Evolutionary conservation across 441 rosid species (phyloP).

Genomic region (Pelargonium cotyledonis): DNA sequence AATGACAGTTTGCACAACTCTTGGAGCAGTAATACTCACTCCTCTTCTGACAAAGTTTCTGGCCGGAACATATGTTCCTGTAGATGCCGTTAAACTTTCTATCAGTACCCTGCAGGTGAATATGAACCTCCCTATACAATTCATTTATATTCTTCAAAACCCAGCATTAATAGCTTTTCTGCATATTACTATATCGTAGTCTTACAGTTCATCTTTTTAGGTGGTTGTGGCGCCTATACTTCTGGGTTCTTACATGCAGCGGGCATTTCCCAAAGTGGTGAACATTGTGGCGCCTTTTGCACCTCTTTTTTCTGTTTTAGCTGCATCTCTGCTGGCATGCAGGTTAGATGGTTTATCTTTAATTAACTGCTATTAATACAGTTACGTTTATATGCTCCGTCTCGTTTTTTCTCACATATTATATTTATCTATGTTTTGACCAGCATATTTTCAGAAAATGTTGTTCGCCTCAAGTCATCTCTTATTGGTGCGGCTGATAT

Average conservation of each 20-base stretch:
- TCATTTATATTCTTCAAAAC: background rate
- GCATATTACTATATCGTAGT: background rate
- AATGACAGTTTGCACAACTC: slow-evolving; percentile 56
- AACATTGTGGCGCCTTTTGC: slow-evolving; percentile 44
- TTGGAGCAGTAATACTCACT: slow-evolving; percentile 54
- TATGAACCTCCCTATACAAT: background rate
- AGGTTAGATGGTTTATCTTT: slow-evolving; percentile 30
- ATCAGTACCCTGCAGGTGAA: slow-evolving; percentile 58
- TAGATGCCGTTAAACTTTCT: slow-evolving; percentile 51
- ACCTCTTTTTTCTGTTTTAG: slow-evolving; percentile 51
- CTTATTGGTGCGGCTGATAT: slow-evolving; percentile 30
- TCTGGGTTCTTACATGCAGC: slow-evolving; percentile 49
- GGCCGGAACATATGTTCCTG: slow-evolving; percentile 58
- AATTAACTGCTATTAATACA: background rate
- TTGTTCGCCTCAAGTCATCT: slow-evolving; percentile 43
- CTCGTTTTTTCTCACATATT: background rate
- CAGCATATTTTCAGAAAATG: slow-evolving; percentile 57
- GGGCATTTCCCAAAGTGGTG: slow-evolving; percentile 42
- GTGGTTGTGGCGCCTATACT: slow-evolving; percentile 39
- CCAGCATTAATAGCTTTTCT: background rate
- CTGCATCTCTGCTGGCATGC: slow-evolving; percentile 55
- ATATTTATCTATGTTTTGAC: slow-evolving; percentile 2
- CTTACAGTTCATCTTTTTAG: slow-evolving; percentile 18
- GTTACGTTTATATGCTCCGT: background rate
- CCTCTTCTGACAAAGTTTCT: slow-evolving; percentile 47